These are phyloP conservation scores for Eudorina sp. DNA, from an alignment of 139 green algal species.

Conservation along the genomic window DNA sequence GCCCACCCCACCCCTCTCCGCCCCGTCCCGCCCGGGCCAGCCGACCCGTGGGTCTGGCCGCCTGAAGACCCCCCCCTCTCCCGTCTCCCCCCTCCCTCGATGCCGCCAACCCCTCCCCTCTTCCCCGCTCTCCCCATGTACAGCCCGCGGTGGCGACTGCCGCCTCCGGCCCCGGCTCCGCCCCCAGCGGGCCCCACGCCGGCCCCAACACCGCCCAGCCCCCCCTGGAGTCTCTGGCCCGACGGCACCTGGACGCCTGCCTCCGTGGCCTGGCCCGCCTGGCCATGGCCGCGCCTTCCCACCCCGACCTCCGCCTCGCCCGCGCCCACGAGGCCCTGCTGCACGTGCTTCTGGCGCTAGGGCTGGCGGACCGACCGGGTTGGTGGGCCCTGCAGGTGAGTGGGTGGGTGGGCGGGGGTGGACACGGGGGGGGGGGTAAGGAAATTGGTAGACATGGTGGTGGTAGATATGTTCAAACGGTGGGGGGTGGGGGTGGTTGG, in stretches of 20 bases:
- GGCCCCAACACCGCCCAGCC: no score
- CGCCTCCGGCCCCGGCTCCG: not conserved
- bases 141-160: not conserved
- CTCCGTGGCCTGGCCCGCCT: not conserved
- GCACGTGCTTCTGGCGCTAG: constrained; percentile 12
- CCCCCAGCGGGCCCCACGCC: no score
- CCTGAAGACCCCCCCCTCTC: not conserved
- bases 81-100: not conserved
- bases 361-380: not conserved
- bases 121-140: not conserved
- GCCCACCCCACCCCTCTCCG: no score
- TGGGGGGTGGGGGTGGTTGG: not conserved
- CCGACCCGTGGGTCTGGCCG: not conserved
- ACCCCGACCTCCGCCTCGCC: constrained; percentile 8
- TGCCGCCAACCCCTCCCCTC: not conserved
- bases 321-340: constrained; percentile 37
- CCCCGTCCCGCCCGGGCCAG: no score
- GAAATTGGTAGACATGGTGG: no score
- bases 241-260: constrained; percentile 18
- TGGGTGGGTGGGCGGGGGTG: not conserved
- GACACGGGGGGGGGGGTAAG: not conserved
- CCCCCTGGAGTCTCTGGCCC: not conserved
- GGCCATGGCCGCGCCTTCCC: not conserved
- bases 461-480: no score
- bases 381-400: constrained; percentile 25